Base-by-base conservation (phyloP, 1,284 basidiomycete species). In the Ganoderma lingzhi region DNA sequence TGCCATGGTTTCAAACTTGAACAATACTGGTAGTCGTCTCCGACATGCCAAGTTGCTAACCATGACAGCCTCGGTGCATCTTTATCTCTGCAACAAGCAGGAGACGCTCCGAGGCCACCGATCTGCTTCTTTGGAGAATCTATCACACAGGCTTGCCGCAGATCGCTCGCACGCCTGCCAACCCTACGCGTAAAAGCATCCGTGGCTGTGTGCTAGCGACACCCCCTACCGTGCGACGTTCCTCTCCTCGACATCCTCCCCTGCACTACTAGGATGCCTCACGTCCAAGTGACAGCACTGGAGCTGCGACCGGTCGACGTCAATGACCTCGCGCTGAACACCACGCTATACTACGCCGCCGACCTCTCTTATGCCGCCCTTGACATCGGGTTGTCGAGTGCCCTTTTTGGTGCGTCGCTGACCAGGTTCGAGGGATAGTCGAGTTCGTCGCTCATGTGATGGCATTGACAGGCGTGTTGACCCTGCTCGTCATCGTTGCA, bases 321-420 rank as follows among this genome's bases (percentile, higher is more conserved):
- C 45, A 48, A 48, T n/a, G 45, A 48, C n/a, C 19, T 48, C 45
- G 45, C 45, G 6, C n/a, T 48, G n/a, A 48, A 61, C 23, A 61
- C 59, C 19, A 61, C 59, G 0, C 10, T 41, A 0, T 61, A 61
- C 10, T 61, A 61, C 12, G 59, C 59, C 28, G 39, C 59, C 23
- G 59, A 61, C 39, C 23, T 61, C 19, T 28, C 59, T 17, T 61
- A 61, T 23, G 15, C 41, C 19, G 41, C 39, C 6, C 59, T 61
- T 12, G 23, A 61, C 39, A 28, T 61, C 12, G 59, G 37, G 30
- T 15, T 61, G 39, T 42, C 59, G 5, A 42, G 59, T 9, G 59
- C 23, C 4, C 39, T 61, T 6, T 61, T 61, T 9, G 59, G 59
- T 61, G 39, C 59, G 59, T 44, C 59, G 2, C 14, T 1, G 6